These are phyloP conservation scores for Puya raimondii DNA, from an alignment of 176 grass and related monocot species.

Conservation along the genomic window DNA sequence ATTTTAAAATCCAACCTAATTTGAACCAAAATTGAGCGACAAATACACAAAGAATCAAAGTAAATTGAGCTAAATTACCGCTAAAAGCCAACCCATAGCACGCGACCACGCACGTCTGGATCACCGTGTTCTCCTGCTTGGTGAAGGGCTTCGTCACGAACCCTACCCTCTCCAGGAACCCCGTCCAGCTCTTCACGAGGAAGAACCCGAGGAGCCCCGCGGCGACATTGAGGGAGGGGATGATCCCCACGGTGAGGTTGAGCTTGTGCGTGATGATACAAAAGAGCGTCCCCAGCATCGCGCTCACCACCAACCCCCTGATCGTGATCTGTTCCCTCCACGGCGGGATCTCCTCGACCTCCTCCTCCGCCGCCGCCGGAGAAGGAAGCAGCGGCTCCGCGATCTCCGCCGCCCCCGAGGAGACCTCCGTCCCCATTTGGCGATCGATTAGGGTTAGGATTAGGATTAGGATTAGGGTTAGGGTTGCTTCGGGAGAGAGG, in stretches of 20 bases:
- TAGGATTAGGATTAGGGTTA: background rate
- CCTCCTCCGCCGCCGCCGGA: background rate
- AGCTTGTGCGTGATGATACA: slow-evolving; percentile 85
- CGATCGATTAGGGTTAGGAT: background rate
- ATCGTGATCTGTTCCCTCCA: slow-evolving; percentile 66
- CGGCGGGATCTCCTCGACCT: slow-evolving; percentile 36
- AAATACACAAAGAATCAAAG: background rate
- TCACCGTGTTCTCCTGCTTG: slow-evolving; percentile 94
- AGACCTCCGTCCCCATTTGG: slow-evolving; percentile 44
- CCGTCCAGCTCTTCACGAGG: slow-evolving; percentile 48
- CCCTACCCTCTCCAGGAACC: slow-evolving; percentile 25
- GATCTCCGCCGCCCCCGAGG: slow-evolving; percentile 16
- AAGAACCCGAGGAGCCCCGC: slow-evolving; percentile 69
- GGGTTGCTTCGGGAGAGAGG: background rate
- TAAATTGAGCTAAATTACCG: slow-evolving; percentile 33
- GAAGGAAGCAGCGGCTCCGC: slow-evolving; percentile 23
- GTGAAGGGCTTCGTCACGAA: slow-evolving; percentile 57
- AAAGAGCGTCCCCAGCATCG: slow-evolving; percentile 52
- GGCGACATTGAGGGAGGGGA: slow-evolving; percentile 67
- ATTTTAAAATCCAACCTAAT: too few species aligned
- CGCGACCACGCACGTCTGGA: slow-evolving; percentile 80
- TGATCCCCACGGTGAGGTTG: slow-evolving; percentile 67
- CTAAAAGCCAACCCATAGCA: slow-evolving; percentile 74
- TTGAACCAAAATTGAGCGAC: too few species aligned
- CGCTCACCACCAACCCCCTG: slow-evolving; percentile 47